Conservation (phyloP, 768 basidiomycete species). For the Lactarius quietus region DNA sequence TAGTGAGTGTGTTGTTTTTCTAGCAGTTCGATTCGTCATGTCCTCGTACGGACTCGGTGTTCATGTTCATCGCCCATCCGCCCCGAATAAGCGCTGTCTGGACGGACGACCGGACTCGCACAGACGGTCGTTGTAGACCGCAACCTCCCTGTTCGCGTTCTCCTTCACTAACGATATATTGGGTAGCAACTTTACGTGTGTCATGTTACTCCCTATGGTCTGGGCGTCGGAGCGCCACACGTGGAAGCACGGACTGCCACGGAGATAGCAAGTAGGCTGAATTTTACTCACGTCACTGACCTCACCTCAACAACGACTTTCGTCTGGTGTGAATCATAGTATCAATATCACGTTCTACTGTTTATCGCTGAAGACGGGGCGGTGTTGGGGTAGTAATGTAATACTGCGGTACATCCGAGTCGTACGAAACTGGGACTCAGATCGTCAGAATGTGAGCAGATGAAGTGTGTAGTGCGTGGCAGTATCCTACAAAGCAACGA, state of each 20-base stretch:
- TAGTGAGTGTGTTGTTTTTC: neutral
- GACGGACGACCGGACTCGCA: constrained; percentile 59
- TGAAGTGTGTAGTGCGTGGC: too few relatives aligned
- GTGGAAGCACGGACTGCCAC: constrained; percentile 14
- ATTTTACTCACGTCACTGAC: neutral
- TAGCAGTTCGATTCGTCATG: neutral
- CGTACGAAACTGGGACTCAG: too few relatives aligned
- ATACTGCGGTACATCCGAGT: too few relatives aligned
- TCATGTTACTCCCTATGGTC: constrained; percentile 1
- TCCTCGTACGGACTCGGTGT: constrained; percentile 50
- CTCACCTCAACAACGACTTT: neutral
- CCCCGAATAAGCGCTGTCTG: constrained; percentile 60
- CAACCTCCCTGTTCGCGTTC: constrained; percentile 64
- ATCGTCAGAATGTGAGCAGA: too few relatives aligned
- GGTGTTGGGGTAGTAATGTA: too few relatives aligned
- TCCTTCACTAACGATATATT: constrained; percentile 48
- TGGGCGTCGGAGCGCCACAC: constrained; percentile 13
- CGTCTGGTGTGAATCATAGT: too few relatives aligned
- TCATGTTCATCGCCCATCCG: constrained; percentile 63
- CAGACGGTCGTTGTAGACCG: constrained; percentile 39
- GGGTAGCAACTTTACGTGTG: constrained; percentile 37
- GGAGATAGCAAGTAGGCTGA: neutral
- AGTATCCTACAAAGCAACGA: constrained; percentile 9
- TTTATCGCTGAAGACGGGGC: too few relatives aligned
- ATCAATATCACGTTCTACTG: too few relatives aligned